These are phyloP conservation scores for Viridothelium virens DNA, from an alignment of 495 filamentous ascomycete species.

Conservation along the genomic window DNA sequence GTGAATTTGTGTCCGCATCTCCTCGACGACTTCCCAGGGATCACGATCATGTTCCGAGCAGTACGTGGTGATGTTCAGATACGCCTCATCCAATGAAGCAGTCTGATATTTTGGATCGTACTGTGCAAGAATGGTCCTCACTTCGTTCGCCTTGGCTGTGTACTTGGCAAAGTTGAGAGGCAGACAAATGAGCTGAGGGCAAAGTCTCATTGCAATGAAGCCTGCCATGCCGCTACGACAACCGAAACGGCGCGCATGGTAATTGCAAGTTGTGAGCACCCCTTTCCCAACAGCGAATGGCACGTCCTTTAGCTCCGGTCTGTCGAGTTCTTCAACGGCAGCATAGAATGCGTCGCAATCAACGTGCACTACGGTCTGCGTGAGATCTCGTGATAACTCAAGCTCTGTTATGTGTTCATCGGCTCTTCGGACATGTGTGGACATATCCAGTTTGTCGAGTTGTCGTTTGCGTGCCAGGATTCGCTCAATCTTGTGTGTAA, in stretches of 20 bases:
- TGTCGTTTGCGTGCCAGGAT: constrained; percentile 69
- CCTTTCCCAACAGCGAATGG: constrained; percentile 92
- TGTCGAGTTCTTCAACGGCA: constrained; percentile 85
- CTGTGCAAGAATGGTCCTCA: constrained; percentile 69
- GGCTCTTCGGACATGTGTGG: constrained; percentile 60
- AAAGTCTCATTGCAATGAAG: constrained; percentile 92
- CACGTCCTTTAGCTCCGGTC: constrained; percentile 77
- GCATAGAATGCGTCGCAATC: constrained; percentile 99
- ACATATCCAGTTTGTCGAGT: constrained; percentile 68
- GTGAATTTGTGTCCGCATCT: constrained; percentile 69
- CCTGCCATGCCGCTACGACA: constrained; percentile 90
- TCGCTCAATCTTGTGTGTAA: constrained; percentile 79
- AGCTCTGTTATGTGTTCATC: constrained; percentile 77
- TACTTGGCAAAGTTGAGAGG: constrained; percentile 88
- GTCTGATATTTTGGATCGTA: constrained; percentile 91
- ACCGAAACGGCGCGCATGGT: constrained; percentile 81
- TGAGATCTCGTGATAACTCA: constrained; percentile 70
- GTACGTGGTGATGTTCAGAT: constrained; percentile 89
- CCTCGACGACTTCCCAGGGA: constrained; percentile 64
- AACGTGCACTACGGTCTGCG: constrained; percentile 78
- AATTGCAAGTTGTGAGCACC: constrained; percentile 93
- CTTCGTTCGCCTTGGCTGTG: constrained; percentile 77
- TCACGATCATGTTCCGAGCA: constrained; percentile 58
- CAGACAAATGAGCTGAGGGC: constrained; percentile 75
- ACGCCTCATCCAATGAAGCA: constrained; percentile 92